These are phyloP conservation scores for Mycena galopus DNA, from an alignment of 768 basidiomycete species.

Conservation along the genomic window DNA sequence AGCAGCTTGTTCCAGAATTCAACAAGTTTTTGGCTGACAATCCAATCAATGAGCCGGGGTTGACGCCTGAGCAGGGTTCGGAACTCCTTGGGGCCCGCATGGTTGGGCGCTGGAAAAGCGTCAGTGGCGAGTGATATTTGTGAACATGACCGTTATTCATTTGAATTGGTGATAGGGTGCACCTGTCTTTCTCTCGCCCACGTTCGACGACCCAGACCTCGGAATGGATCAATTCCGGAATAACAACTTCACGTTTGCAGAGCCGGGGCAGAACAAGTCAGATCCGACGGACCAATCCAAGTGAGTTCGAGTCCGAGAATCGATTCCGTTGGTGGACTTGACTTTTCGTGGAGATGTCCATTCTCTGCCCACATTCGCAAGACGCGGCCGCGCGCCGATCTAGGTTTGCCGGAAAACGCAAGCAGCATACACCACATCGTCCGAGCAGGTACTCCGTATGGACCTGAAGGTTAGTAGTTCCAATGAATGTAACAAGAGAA, in stretches of 20 bases:
- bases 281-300: conserved; percentile 23
- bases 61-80: conserved; percentile 40
- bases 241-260: conserved; percentile 28
- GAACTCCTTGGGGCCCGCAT: conserved; percentile 48
- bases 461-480: conserved; percentile 38
- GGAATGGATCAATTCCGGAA: conserved; percentile 23
- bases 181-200: conserved; percentile 35
- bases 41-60: conserved; percentile 26
- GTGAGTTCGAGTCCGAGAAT: not conserved
- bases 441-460: conserved; percentile 52
- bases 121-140: conserved; percentile 6
- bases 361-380: conserved; percentile 35
- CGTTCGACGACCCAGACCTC: conserved; percentile 22
- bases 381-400: conserved; percentile 44
- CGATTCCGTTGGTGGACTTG: no score
- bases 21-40: conserved; percentile 39
- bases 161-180: conserved; percentile 34
- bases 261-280: conserved; percentile 2
- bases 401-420: conserved; percentile 34
- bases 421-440: conserved; percentile 41
- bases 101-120: conserved; percentile 50
- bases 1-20: conserved; percentile 50
- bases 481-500: no score
- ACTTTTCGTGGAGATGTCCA: conserved; percentile 13
- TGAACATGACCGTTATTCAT: conserved; percentile 33